Evolutionary conservation across 1,139 yeast genomes (phyloP).

Genomic region (Barnettozyma hawaiiensis): DNA sequence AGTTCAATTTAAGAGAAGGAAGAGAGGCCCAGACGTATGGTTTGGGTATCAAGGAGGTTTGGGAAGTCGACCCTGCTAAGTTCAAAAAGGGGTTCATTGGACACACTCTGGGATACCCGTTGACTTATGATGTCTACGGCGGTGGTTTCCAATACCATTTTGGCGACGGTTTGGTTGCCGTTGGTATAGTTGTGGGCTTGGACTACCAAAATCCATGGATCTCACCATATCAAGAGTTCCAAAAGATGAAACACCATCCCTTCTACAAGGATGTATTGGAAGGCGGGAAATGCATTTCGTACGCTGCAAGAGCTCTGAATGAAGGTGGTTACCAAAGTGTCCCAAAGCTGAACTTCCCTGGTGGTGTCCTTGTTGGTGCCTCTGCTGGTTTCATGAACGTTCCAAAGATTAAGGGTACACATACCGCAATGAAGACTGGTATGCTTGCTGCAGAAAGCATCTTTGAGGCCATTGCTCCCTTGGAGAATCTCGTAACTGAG

Average conservation of each 20-base stretch:
- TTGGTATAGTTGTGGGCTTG: slow-evolving; percentile 86
- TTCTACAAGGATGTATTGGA: slow-evolving; percentile 67
- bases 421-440: slow-evolving; percentile 94
- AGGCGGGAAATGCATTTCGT: slow-evolving; percentile 89
- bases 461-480: slow-evolving; percentile 46
- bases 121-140: slow-evolving; percentile 70
- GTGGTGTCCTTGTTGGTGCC: slow-evolving; percentile 92
- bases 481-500: slow-evolving; percentile 37
- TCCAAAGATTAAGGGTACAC: slow-evolving; percentile 97
- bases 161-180: slow-evolving; percentile 85
- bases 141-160: slow-evolving; percentile 98
- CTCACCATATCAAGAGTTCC: slow-evolving; percentile 94
- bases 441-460: slow-evolving; percentile 89
- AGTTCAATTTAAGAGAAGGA: slow-evolving; percentile 61
- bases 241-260: slow-evolving; percentile 88
- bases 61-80: slow-evolving; percentile 89
- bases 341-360: slow-evolving; percentile 87
- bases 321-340: slow-evolving; percentile 95
- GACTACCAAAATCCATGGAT: slow-evolving; percentile 92
- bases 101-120: slow-evolving; percentile 89
- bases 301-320: slow-evolving; percentile 92
- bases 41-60: slow-evolving; percentile 88
- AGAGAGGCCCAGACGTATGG: slow-evolving; percentile 87
- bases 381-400: slow-evolving; percentile 96
- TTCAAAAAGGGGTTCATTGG: slow-evolving; percentile 79